phyloP scores from a whole-genome alignment of 192 early-diverging fungal genomes.

The Backusella morwellensis region DNA sequence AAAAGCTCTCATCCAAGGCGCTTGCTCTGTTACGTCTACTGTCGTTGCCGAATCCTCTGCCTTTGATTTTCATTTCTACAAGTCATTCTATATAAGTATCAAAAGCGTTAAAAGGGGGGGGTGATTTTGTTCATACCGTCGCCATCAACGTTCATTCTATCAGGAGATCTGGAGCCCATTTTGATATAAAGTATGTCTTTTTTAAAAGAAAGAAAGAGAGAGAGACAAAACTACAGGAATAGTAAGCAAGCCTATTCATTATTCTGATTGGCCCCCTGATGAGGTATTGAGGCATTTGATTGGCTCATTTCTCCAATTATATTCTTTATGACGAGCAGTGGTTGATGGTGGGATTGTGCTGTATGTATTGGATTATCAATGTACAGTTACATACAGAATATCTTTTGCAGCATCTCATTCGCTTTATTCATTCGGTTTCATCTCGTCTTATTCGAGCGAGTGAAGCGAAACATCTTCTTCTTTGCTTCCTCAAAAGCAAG shows the following conservation, averaged over 20 bases:
- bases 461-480: neutral
- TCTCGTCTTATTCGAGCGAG: neutral
- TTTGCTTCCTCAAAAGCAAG: neutral
- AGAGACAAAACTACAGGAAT: neutral
- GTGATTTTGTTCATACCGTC: constrained; percentile 8
- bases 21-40: neutral
- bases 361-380: too few species aligned
- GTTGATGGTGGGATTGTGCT: too few species aligned
- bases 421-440: neutral
- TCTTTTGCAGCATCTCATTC: neutral
- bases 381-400: too few species aligned
- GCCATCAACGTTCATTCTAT: constrained; percentile 27
- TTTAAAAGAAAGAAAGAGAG: neutral
- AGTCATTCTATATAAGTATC: neutral
- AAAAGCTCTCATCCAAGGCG: neutral
- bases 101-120: neutral
- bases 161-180: constrained; percentile 10
- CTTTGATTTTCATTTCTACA: constrained; percentile 13
- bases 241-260: neutral
- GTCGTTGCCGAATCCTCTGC: constrained; percentile 1
- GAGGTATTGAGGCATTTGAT: neutral
- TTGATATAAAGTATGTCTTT: neutral
- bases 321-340: too few species aligned
- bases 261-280: neutral
- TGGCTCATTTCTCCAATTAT: neutral